These are phyloP conservation scores for Mortierella claussenii DNA, from an alignment of 192 early-diverging fungal species.

Conservation along the genomic window DNA sequence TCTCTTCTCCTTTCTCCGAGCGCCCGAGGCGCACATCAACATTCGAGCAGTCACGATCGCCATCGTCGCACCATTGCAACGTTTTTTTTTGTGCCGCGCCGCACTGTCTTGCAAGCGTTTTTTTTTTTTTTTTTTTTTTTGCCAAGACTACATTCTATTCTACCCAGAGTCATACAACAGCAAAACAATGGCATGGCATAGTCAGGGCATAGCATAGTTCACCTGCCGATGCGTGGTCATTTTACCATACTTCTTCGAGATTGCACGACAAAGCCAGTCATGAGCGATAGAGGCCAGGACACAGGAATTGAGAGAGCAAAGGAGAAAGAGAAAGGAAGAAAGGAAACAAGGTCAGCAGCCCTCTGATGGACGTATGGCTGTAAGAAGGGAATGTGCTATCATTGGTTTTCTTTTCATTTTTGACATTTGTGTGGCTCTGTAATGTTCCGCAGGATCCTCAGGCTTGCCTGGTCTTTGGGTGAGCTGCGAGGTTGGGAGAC, in stretches of 20 bases:
- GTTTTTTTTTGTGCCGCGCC: too few relatives aligned
- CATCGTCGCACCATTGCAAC: too few relatives aligned
- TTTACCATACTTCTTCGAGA: neutral
- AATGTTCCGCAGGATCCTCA: neutral
- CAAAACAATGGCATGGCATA: too few relatives aligned
- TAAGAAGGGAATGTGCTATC: neutral
- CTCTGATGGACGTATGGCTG: too few relatives aligned
- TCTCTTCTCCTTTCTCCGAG: too few relatives aligned
- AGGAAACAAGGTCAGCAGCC: slow-evolving; percentile 21
- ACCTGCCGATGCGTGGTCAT: too few relatives aligned
- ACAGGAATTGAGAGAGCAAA: neutral
- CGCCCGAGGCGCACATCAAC: too few relatives aligned
- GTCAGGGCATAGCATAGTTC: too few relatives aligned
- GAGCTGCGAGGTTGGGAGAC: neutral
- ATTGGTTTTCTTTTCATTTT: neutral
- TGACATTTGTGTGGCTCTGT: slow-evolving; percentile 1
- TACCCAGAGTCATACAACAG: too few relatives aligned
- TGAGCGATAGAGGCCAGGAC: neutral
- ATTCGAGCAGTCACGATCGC: too few relatives aligned
- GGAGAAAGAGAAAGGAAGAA: slow-evolving; percentile 7
- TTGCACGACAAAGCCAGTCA: neutral
- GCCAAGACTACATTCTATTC: too few relatives aligned
- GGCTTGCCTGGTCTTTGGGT: neutral
- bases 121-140: neutral
- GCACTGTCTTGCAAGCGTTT: too few relatives aligned